Percentiles rank a stretch among this genome's conserved stretches.
Evolutionary conservation across 805 yeast species (phyloP).

Genomic region (Brettanomyces bruxellensis): DNA sequence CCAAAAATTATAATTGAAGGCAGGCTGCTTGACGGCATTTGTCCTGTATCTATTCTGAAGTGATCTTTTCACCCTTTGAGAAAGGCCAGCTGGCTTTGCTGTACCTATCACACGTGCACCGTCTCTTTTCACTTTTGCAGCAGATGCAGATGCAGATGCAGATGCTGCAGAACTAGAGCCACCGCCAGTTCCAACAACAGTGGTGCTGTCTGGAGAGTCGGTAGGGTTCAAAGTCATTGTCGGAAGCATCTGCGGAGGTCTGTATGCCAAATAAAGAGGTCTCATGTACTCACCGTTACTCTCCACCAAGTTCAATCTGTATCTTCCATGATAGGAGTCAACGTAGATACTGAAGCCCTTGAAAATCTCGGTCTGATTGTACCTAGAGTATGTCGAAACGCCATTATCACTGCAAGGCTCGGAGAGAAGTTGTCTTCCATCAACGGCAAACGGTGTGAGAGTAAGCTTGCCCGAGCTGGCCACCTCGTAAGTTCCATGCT

Average conservation of each 20-base stretch:
- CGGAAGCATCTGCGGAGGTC: conserved; percentile 95
- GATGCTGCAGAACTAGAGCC: conserved; percentile 15
- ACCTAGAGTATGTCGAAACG: conserved; percentile 59
- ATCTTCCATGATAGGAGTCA: conserved; percentile 79
- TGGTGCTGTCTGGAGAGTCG: conserved; percentile 16
- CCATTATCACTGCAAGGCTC: conserved; percentile 73
- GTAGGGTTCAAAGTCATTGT: conserved; percentile 89
- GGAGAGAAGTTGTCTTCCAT: conserved; percentile 85
- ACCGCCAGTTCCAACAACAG: conserved; percentile 13
- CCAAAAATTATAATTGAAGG: conserved; percentile 35
- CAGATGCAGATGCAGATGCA: conserved; percentile 6
- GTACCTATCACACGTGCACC: not conserved
- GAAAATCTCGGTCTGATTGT: conserved; percentile 57
- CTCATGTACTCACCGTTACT: conserved; percentile 74
- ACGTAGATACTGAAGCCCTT: conserved; percentile 48
- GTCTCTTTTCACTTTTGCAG: conserved; percentile 7
- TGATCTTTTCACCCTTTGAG: conserved; percentile 52
- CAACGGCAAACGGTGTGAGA: conserved; percentile 70
- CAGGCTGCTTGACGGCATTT: conserved; percentile 44
- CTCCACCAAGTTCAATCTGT: conserved; percentile 62
- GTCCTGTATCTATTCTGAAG: conserved; percentile 77
- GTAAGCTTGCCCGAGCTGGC: conserved; percentile 56
- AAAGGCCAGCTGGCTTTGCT: conserved; percentile 21
- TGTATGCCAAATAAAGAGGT: conserved; percentile 85
- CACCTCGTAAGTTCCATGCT: conserved; percentile 76